Conservation (phyloP, 1,139 yeast genomes). For the Debaryomyces psychrophilus region DNA sequence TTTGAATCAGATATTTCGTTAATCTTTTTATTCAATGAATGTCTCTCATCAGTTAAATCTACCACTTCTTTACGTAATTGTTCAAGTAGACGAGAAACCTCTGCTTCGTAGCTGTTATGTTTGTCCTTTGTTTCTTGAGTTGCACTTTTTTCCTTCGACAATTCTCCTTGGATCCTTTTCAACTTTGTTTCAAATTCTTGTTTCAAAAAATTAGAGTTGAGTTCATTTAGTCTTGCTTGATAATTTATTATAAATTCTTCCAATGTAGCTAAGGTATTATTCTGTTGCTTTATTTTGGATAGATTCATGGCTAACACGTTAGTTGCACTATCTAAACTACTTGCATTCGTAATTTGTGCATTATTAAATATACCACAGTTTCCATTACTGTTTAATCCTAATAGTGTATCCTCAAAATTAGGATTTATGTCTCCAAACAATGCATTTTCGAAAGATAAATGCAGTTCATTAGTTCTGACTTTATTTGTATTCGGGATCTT, state of each 20-base stretch:
- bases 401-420: conserved; percentile 59
- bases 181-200: conserved; percentile 26
- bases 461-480: conserved; percentile 11
- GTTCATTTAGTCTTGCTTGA: conserved; percentile 28
- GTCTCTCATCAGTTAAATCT: conserved; percentile 22
- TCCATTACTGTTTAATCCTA: conserved; percentile 57
- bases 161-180: conserved; percentile 23
- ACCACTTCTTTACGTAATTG: conserved; percentile 23
- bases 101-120: conserved; percentile 23
- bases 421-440: conserved; percentile 78
- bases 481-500: conserved; percentile 15
- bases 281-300: conserved; percentile 42
- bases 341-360: conserved; percentile 59
- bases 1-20: conserved; percentile 11
- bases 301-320: conserved; percentile 32
- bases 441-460: conserved; percentile 62
- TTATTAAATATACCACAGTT: conserved; percentile 67
- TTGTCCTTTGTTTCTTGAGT: conserved; percentile 26
- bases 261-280: conserved; percentile 33
- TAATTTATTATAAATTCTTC: conserved; percentile 37
- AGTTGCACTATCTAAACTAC: conserved; percentile 49
- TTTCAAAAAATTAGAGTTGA: conserved; percentile 33
- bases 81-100: conserved; percentile 21
- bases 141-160: conserved; percentile 23
- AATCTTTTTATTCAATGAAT: conserved; percentile 17